Conservation (phyloP, 768 basidiomycete species). For the Sporobolomyces pararoseus region DNA sequence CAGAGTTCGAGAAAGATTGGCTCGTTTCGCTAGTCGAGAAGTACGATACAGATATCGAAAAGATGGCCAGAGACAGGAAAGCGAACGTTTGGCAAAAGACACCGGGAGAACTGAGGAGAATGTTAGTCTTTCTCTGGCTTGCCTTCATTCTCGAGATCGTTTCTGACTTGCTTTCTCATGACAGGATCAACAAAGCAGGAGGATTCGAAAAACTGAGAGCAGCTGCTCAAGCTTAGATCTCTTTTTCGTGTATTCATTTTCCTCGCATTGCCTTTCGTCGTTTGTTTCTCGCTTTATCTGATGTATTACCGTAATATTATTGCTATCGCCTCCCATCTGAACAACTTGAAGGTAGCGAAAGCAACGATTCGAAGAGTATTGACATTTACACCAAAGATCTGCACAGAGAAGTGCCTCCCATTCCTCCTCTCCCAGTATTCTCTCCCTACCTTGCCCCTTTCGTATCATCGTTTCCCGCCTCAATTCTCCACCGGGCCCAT, state of each 20-base stretch:
- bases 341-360: too few relatives aligned
- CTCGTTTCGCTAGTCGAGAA: constrained; percentile 63
- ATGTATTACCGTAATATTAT: neutral
- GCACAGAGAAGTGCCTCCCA: too few relatives aligned
- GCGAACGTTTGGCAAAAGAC: constrained; percentile 82
- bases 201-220: constrained; percentile 29
- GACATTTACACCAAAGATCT: too few relatives aligned
- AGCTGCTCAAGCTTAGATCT: constrained; percentile 7
- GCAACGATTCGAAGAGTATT: too few relatives aligned
- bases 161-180: too few relatives aligned
- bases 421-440: too few relatives aligned
- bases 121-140: constrained; percentile 11
- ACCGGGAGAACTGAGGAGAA: constrained; percentile 61
- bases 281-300: neutral
- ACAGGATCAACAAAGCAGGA: constrained; percentile 39
- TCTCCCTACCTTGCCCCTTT: too few relatives aligned
- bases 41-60: constrained; percentile 66
- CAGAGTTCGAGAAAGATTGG: constrained; percentile 65
- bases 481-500: too few relatives aligned
- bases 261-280: neutral
- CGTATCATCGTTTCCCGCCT: too few relatives aligned
- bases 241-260: neutral
- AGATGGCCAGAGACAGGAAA: constrained; percentile 74
- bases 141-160: too few relatives aligned
- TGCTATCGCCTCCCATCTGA: too few relatives aligned